Conservation (phyloP, 2,329 filamentous ascomycete genomes). For the Onygenales sp. region DNA sequence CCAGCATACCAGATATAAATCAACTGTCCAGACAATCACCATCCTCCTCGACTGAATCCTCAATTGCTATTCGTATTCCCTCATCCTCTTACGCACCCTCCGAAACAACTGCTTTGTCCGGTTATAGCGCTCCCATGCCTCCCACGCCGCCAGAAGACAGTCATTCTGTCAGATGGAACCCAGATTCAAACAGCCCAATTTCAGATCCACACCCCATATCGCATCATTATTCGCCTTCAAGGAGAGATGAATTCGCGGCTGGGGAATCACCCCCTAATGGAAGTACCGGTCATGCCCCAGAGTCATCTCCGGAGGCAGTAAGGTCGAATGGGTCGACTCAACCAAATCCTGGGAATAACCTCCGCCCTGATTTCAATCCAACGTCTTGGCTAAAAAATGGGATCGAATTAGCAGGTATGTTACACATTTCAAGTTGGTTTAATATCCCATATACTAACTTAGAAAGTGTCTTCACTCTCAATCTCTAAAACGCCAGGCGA, state of each 20-base stretch:
- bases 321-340: not conserved
- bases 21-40: not conserved
- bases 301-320: not conserved
- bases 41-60: not conserved
- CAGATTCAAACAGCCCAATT: conserved; percentile 22
- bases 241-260: not conserved
- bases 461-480: conserved; percentile 28
- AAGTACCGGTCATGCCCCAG: not conserved
- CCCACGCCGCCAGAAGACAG: conserved; percentile 33
- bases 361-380: not conserved
- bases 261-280: not conserved
- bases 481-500: conserved; percentile 27
- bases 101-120: not conserved
- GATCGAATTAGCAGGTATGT: conserved; percentile 4
- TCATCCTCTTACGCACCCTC: not conserved
- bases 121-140: not conserved
- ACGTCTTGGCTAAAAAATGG: conserved; percentile 3
- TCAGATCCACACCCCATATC: not conserved
- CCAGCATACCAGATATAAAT: too few species aligned
- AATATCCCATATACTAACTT: not conserved
- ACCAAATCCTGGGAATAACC: not conserved
- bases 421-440: not conserved
- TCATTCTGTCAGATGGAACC: conserved; percentile 29
- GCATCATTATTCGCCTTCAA: not conserved
- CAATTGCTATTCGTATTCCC: not conserved